Evolutionary conservation across 495 filamentous ascomycete species (phyloP), one percentile per base, ranked within the genome.

Genomic region (Clavariopsis aquatica): DNA sequence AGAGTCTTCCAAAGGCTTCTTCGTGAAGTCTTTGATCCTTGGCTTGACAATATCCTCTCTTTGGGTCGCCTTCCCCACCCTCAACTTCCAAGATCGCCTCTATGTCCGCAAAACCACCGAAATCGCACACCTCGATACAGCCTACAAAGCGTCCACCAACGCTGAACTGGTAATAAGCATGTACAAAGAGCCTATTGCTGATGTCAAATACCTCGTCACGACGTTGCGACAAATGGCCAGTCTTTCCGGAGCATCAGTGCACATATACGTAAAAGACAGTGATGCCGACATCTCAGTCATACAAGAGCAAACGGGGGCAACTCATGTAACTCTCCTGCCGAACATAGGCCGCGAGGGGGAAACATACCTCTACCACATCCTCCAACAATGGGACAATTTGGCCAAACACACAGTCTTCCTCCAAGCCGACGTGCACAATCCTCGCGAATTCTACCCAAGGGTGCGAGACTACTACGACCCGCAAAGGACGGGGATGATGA

Each of bases 351-450:
- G 79, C 0, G 79, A 81, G 69, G 74, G 75, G 17, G 77, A 75
- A 6, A 79, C 79, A 19, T 82, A 79, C 60, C 77, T 82, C 28
- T 36, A 68, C 55, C 79, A 82, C 54, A 79, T 82, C 47, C 52
- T 77, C 1, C 58, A 66, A n/a, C 62, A 74, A 38, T 82, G 77
- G 75, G 76, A 81, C 46, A 52, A 68, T 9, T 72, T 81, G 8
- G 77, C 79, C 22, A 68, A 70, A 31, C 74, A 81, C 60, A 81
- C 78, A 1, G 58, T 81, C 52, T 81, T 81, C 66, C 71, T 81
- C 20, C 79, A 80, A 70, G 78, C 76, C 8, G 73, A 77, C 34
- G 65, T 75, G 36, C 77, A 81, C 46, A 76, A 76, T 38, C 66
- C 72, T 34, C 52, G 66, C 8, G 69, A 74, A 34, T 57, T 79